Evolutionary conservation across 2,329 filamentous ascomycete genomes (phyloP).

Genomic region (Scedosporium aurantiacum): DNA sequence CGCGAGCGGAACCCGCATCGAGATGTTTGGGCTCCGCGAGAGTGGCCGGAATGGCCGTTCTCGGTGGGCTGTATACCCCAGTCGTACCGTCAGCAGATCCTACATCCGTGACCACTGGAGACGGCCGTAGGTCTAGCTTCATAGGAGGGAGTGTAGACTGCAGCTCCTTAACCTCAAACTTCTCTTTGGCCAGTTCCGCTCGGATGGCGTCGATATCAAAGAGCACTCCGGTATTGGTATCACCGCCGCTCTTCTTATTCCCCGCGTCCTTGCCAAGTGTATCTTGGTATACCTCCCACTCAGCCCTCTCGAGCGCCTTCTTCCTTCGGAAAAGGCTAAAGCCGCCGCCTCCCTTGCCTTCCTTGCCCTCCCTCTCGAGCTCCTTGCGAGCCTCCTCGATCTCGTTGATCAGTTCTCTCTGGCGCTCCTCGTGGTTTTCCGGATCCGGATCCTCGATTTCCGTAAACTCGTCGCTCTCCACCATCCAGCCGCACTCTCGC

Average conservation of each 20-base stretch:
- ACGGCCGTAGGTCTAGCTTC: slow-evolving; percentile 51
- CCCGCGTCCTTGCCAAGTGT: slow-evolving; percentile 27
- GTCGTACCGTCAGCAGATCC: background rate
- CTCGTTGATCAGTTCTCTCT: slow-evolving; percentile 89
- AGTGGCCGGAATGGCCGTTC: background rate
- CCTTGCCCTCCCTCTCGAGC: slow-evolving; percentile 68
- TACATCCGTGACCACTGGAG: background rate
- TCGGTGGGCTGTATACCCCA: background rate
- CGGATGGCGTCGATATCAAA: slow-evolving; percentile 95
- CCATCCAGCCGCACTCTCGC: slow-evolving; percentile 78
- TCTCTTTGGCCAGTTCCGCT: slow-evolving; percentile 65
- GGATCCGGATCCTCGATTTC: slow-evolving; percentile 98
- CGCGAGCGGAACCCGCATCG: slow-evolving; percentile 12
- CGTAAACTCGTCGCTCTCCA: slow-evolving; percentile 85
- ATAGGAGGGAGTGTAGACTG: slow-evolving; percentile 84
- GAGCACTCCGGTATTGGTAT: slow-evolving; percentile 51
- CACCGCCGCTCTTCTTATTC: slow-evolving; percentile 29
- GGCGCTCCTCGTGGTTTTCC: slow-evolving; percentile 76
- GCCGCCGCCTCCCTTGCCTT: slow-evolving; percentile 37
- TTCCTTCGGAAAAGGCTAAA: slow-evolving; percentile 76
- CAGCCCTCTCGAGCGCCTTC: slow-evolving; percentile 70
- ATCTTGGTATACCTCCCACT: slow-evolving; percentile 92
- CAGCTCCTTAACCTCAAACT: slow-evolving; percentile 63
- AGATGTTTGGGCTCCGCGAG: slow-evolving; percentile 30
- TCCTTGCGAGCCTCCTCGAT: slow-evolving; percentile 89